These are phyloP conservation scores for Rubia yunnanensis DNA, from an alignment of 257 asterid species.

Conservation along the genomic window DNA sequence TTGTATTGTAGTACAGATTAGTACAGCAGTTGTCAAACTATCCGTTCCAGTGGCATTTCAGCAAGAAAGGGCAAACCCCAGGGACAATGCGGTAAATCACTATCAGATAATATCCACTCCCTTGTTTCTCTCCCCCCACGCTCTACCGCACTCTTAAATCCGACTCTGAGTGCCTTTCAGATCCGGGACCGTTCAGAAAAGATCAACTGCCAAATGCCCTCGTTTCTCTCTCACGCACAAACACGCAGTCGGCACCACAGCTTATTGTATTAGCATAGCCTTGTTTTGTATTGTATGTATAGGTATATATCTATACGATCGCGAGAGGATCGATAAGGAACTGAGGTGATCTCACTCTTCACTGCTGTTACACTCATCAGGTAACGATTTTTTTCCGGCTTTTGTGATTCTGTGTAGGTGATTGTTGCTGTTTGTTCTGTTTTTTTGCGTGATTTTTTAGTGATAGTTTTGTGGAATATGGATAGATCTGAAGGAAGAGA, in stretches of 20 bases:
- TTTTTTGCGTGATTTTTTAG: not conserved
- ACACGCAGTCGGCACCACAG: not conserved
- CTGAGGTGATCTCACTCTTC: not conserved
- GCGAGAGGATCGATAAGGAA: not conserved
- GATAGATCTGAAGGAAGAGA: slow-evolving; percentile 80
- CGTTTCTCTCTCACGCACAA: not conserved
- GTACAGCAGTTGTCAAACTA: not conserved
- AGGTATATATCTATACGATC: not conserved
- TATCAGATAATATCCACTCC: not conserved
- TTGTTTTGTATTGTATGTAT: not conserved
- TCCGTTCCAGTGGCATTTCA: not conserved
- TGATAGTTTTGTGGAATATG: slow-evolving; percentile 12
- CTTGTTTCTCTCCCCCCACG: not conserved
- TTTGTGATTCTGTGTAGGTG: not conserved
- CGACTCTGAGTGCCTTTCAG: slow-evolving; percentile 29
- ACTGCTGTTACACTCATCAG: slow-evolving; percentile 8
- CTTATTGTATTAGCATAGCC: not conserved
- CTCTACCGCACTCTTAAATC: slow-evolving; percentile 26
- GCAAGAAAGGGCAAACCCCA: not conserved
- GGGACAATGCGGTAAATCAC: slow-evolving; percentile 7
- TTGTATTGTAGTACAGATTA: not conserved
- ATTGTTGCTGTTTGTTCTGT: not conserved
- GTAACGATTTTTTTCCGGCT: slow-evolving; percentile 5
- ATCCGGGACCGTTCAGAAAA: slow-evolving; percentile 33
- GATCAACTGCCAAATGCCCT: slow-evolving; percentile 10